A percentile compares a stretch with the other conserved stretches of the same genome.
These are phyloP conservation scores for Vitis hybrid DNA, from an alignment of 177 flowering plant genomes.

Conservation along the genomic window DNA sequence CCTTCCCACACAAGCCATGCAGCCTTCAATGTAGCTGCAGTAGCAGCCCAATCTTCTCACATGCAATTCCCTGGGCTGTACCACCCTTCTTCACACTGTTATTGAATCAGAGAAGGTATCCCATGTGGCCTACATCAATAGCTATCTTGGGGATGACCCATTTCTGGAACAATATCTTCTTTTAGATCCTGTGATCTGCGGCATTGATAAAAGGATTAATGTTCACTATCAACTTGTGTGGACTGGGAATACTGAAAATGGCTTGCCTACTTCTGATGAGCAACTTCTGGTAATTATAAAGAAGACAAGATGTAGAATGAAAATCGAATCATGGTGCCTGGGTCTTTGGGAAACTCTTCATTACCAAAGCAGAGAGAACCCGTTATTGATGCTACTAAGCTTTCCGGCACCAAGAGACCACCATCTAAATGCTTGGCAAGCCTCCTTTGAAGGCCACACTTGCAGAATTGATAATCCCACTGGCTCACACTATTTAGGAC, in stretches of 20 bases:
- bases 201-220: constrained; percentile 28
- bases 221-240: constrained; percentile 25
- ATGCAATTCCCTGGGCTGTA: constrained; percentile 79
- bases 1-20: constrained; percentile 76
- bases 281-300: constrained; percentile 34
- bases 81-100: constrained; percentile 64
- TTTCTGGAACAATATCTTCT: constrained; percentile 78
- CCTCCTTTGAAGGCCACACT: constrained; percentile 28
- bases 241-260: constrained; percentile 34
- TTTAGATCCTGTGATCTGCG: constrained; percentile 38
- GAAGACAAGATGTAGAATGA: constrained; percentile 56
- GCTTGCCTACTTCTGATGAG: constrained; percentile 33
- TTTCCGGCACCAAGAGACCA: constrained; percentile 57
- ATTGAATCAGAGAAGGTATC: constrained; percentile 68
- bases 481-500: constrained; percentile 12
- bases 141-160: constrained; percentile 71
- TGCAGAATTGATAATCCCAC: constrained; percentile 33
- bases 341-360: constrained; percentile 28
- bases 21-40: constrained; percentile 63
- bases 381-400: constrained; percentile 25
- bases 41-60: constrained; percentile 59
- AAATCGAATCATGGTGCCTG: constrained; percentile 30
- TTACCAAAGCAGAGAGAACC: constrained; percentile 36
- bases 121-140: constrained; percentile 77
- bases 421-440: constrained; percentile 31